Percentiles rank a stretch among this genome's conserved stretches.
phyloP scores from a whole-genome alignment of 257 asterid species.

The Vinca minor region DNA sequence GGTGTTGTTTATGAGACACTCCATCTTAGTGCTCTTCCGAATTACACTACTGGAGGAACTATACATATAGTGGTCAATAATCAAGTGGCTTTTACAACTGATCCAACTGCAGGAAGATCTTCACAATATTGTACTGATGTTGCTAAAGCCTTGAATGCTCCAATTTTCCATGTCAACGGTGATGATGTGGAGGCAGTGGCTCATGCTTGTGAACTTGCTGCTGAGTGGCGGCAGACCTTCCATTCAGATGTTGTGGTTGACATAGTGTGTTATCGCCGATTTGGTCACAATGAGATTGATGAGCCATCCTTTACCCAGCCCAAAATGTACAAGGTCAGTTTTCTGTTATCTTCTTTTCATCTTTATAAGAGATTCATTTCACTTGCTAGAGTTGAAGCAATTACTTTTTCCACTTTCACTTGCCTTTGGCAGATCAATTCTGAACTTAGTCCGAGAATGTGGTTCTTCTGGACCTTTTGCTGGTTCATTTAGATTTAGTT shows the following conservation, averaged over 20 bases:
- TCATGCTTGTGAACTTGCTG: conserved; percentile 93
- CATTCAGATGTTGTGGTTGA: conserved; percentile 95
- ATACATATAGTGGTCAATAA: conserved; percentile 94
- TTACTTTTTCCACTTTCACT: background rate
- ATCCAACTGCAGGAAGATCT: conserved; percentile 86
- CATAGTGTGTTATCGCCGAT: conserved; percentile 85
- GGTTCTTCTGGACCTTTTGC: background rate
- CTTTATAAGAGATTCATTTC: background rate
- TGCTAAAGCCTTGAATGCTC: conserved; percentile 89
- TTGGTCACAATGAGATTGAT: conserved; percentile 95
- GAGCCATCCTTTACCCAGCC: conserved; percentile 97
- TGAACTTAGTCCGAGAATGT: too few relatives aligned
- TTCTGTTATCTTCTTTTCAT: background rate
- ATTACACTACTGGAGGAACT: conserved; percentile 92
- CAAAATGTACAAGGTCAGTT: conserved; percentile 74
- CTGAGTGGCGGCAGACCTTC: conserved; percentile 95
- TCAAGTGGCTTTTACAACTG: conserved; percentile 96
- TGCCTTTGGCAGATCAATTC: background rate
- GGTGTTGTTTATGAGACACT: conserved; percentile 96
- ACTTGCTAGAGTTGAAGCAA: background rate
- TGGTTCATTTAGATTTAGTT: conserved; percentile 2
- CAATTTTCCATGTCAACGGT: conserved; percentile 94
- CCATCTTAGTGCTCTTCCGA: conserved; percentile 98
- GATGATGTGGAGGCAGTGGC: conserved; percentile 95
- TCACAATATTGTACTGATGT: conserved; percentile 97